Evolutionary conservation across 257 asterid genomes (phyloP), one percentile per base, ranked within the genome.

Genomic region (Pogostemon cablin): DNA sequence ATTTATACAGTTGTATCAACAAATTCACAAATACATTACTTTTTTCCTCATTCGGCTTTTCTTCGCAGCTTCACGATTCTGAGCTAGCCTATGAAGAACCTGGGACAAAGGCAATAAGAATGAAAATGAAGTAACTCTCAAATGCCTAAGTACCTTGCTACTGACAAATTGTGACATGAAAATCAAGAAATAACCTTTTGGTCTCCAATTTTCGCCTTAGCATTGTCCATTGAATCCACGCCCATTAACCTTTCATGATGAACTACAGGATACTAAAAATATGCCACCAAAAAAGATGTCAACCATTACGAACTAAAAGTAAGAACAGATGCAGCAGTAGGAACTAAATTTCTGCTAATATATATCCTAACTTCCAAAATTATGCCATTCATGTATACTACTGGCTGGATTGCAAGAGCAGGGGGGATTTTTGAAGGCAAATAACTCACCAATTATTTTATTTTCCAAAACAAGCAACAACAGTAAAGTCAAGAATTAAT

Each of bases 11-110:
- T 32, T 25, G 57, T 9, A 25, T 25, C 37, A 20, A 34, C 10
- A 25, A 66, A 38, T 9, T 48, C 39, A 8, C 5, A 12, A 60
- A 49, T 4, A 25, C 55, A 0, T 43, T 82, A 92, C 99, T 63
- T 95, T 91, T 83, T 91, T 95, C 75, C 99, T 85, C 85, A 92
- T 77, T 6, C 99, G 87, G 63, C 98, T 95, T 80, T 95, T 92
- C 65, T 88, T 82, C 10, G 99, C 99, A 74, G 99, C 99, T 83
- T 95, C 99, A 3, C 99, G 86, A 79, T 95, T 95, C 81, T 95
- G 99, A 69, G 98, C 99, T 67, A 90, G 84, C 78, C 99, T 80
- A 62, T 97, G 91, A 12, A 86, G 90, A 6, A 85, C 78, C 99
- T 95, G 81, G 69, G 80, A 46, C 40, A 65, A 63, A 68, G 8